Conservation (phyloP, 441 rosid species). For the Arabidopsis lyrata region DNA sequence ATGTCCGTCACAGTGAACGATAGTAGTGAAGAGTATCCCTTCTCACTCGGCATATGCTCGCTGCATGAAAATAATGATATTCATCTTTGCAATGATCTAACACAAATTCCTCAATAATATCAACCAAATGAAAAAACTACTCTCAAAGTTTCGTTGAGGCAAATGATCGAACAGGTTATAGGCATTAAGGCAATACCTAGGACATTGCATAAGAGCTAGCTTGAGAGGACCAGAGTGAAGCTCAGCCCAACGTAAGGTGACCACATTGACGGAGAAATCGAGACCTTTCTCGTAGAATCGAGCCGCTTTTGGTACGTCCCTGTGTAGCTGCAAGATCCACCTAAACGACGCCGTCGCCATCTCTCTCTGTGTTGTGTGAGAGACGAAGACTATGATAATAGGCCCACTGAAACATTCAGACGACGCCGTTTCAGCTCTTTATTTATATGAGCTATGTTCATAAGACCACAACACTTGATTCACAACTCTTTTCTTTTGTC, state of each 20-base stretch:
- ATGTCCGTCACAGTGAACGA: constrained; percentile 90
- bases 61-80: constrained; percentile 47
- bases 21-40: constrained; percentile 72
- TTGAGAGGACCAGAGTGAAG: constrained; percentile 83
- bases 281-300: constrained; percentile 88
- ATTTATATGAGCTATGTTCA: neutral
- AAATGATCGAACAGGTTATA: constrained; percentile 40
- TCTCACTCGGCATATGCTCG: constrained; percentile 58
- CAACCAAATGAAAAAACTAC: constrained; percentile 1
- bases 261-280: constrained; percentile 74
- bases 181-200: constrained; percentile 48
- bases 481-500: neutral
- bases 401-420: neutral
- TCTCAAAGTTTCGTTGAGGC: constrained; percentile 6
- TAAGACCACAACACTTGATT: neutral
- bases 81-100: constrained; percentile 4
- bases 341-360: constrained; percentile 76
- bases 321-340: constrained; percentile 93
- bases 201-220: constrained; percentile 77
- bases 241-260: constrained; percentile 90
- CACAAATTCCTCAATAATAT: neutral
- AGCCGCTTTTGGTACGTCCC: constrained; percentile 87
- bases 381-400: neutral
- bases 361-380: constrained; percentile 2
- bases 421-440: neutral